A percentile compares a stretch with the other conserved stretches of the same genome.
Conservation (phyloP, 352 stramenopile genomes). For the Pythium monospermum region DNA sequence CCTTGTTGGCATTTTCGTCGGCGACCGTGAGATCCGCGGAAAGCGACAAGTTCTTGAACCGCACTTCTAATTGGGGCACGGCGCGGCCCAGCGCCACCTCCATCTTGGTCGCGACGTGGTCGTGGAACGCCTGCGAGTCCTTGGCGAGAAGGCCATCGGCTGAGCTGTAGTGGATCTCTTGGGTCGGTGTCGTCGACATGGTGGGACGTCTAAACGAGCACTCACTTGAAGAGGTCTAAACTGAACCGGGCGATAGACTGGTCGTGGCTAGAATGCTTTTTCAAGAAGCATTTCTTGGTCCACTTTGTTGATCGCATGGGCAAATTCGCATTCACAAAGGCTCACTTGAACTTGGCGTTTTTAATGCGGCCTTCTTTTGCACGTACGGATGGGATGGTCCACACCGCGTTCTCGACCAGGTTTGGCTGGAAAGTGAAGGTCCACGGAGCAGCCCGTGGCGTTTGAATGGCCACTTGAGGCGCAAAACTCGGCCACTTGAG, state of each 20-base stretch:
- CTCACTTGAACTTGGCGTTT: too few species aligned
- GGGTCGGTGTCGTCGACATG: too few species aligned
- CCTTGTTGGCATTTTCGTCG: constrained; percentile 4
- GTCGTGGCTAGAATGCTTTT: constrained; percentile 51
- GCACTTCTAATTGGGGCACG: constrained; percentile 26
- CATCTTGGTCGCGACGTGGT: constrained; percentile 34
- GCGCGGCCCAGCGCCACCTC: constrained; percentile 34
- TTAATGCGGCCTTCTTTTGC: constrained; percentile 28
- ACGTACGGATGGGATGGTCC: constrained; percentile 69
- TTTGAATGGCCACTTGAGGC: constrained; percentile 6
- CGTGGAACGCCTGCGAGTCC: constrained; percentile 34
- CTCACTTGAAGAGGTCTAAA: too few species aligned
- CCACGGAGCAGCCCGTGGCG: constrained; percentile 18
- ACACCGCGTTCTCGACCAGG: constrained; percentile 44
- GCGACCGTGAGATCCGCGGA: constrained; percentile 11
- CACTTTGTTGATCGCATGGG: constrained; percentile 57
- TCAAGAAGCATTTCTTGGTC: constrained; percentile 67
- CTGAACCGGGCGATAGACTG: too few species aligned
- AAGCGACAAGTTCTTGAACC: constrained; percentile 16
- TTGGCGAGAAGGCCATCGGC: too few species aligned
- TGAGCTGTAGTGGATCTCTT: too few species aligned
- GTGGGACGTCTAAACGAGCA: too few species aligned
- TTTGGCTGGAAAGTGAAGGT: constrained; percentile 59
- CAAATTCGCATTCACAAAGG: constrained; percentile 58
- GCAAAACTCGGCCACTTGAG: constrained; percentile 54